Conservation (phyloP, 2,329 filamentous ascomycete species). For the Parascedosporium putredinis region DNA sequence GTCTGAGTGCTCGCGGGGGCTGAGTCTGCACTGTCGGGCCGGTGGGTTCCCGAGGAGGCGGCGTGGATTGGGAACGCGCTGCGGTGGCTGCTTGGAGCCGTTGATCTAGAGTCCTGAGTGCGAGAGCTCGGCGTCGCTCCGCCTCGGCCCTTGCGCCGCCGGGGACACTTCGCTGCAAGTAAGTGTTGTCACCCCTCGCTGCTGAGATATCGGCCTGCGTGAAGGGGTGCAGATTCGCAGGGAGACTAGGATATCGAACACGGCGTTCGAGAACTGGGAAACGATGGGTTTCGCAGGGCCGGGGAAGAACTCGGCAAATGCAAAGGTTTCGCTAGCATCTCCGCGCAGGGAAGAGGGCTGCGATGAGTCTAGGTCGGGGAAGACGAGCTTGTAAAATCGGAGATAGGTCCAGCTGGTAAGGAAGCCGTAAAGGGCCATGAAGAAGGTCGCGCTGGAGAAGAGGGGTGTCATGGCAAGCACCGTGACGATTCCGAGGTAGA, state of each 20-base stretch:
- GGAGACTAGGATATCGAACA: slow-evolving; percentile 67
- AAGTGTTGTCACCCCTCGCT: slow-evolving; percentile 55
- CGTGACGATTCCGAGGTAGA: slow-evolving; percentile 66
- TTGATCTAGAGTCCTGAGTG: slow-evolving; percentile 85
- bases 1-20: slow-evolving; percentile 44
- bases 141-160: slow-evolving; percentile 78
- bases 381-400: slow-evolving; percentile 79
- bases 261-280: slow-evolving; percentile 57
- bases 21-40: slow-evolving; percentile 48
- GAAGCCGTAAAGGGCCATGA: slow-evolving; percentile 73
- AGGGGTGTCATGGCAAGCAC: slow-evolving; percentile 48
- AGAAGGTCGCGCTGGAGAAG: slow-evolving; percentile 60
- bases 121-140: slow-evolving; percentile 77
- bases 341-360: slow-evolving; percentile 60
- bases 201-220: slow-evolving; percentile 69
- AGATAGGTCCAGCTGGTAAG: slow-evolving; percentile 90
- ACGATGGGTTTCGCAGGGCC: slow-evolving; percentile 70
- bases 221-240: slow-evolving; percentile 78
- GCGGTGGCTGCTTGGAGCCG: slow-evolving; percentile 73
- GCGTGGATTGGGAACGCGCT: slow-evolving; percentile 19
- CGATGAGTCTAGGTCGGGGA: slow-evolving; percentile 55
- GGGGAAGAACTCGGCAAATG: slow-evolving; percentile 93
- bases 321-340: slow-evolving; percentile 92
- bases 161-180: slow-evolving; percentile 44
- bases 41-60: slow-evolving; percentile 27